phyloP scores from a whole-genome alignment of 306 rosid genomes.

The Oemleria cerasiformis region DNA sequence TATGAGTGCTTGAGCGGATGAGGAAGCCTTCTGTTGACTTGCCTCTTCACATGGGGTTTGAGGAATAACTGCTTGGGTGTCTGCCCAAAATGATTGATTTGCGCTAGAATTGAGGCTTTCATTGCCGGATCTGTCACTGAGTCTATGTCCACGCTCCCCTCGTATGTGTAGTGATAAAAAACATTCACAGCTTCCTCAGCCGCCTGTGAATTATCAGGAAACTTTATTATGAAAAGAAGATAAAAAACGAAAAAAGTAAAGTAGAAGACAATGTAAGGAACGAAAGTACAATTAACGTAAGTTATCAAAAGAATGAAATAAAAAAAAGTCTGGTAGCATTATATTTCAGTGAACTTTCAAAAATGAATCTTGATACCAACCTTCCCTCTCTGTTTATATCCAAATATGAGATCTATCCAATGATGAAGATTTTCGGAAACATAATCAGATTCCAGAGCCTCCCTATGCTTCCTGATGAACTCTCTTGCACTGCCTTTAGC shows the following conservation, averaged over 20 bases:
- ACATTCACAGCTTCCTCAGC: constrained; percentile 98
- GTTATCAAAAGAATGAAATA: not conserved
- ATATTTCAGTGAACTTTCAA: not conserved
- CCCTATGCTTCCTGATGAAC: constrained; percentile 96
- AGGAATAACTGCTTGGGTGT: constrained; percentile 95
- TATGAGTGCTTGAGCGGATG: constrained; percentile 88
- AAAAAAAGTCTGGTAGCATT: not conserved
- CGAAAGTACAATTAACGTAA: constrained; percentile 1
- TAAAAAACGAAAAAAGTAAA: not conserved
- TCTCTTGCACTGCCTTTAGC: constrained; percentile 91
- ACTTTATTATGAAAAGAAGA: constrained; percentile 31
- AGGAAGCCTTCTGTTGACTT: constrained; percentile 72
- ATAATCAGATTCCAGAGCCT: constrained; percentile 92
- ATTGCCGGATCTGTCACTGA: constrained; percentile 95
- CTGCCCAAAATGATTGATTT: constrained; percentile 99
- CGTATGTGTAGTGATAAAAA: constrained; percentile 95
- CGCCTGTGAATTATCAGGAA: constrained; percentile 52
- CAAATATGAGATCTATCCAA: constrained; percentile 99
- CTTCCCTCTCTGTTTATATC: constrained; percentile 99
- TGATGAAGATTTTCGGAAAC: constrained; percentile 95
- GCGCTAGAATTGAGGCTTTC: constrained; percentile 99
- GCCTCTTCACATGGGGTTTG: constrained; percentile 86
- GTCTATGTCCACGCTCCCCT: constrained; percentile 98
- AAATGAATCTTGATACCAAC: constrained; percentile 47
- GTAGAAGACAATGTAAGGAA: not conserved